Conservation (phyloP, 2,329 filamentous ascomycete species). For the Ascochyta koolunga region DNA sequence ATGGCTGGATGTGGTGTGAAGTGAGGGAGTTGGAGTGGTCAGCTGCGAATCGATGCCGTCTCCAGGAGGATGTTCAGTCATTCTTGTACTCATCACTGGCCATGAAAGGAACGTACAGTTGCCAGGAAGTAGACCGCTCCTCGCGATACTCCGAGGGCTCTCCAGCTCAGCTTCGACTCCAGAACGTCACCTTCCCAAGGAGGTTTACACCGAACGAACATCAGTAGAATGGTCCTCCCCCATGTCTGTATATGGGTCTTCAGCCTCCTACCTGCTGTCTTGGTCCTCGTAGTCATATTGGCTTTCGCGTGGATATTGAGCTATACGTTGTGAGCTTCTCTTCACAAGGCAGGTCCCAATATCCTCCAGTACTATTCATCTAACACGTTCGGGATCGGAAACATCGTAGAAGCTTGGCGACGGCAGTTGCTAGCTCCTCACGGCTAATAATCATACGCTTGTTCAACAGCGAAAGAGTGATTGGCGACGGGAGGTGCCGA, state of each 20-base stretch:
- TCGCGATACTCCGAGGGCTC: conserved; percentile 2
- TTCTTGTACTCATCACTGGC: conserved; percentile 8
- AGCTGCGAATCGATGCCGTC: conserved; percentile 17
- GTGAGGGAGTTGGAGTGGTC: conserved; percentile 9
- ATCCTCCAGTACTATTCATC: conserved; percentile 5
- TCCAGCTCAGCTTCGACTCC: not conserved
- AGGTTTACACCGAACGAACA: conserved; percentile 6
- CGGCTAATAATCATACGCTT: not conserved
- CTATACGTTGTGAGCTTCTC: conserved; percentile 8
- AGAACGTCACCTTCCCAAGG: conserved; percentile 12
- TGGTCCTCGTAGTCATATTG: conserved; percentile 3
- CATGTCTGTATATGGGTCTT: not conserved
- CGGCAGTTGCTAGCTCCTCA: conserved; percentile 3
- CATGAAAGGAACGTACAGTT: not conserved
- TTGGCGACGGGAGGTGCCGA: conserved; percentile 13
- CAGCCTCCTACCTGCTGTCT: conserved; percentile 8
- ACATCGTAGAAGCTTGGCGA: conserved; percentile 1
- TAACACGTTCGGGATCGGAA: not conserved
- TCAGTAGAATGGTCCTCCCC: not conserved
- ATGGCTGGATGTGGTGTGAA: not conserved
- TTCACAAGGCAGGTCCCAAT: conserved; percentile 13
- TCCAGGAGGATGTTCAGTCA: not conserved
- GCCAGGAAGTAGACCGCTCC: not conserved
- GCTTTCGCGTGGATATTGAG: not conserved
- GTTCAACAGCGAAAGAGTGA: conserved; percentile 4